Evolutionary conservation across 768 basidiomycete species (phyloP), one percentile per base, ranked within the genome.

Genomic region (Pleurotus giganteus): DNA sequence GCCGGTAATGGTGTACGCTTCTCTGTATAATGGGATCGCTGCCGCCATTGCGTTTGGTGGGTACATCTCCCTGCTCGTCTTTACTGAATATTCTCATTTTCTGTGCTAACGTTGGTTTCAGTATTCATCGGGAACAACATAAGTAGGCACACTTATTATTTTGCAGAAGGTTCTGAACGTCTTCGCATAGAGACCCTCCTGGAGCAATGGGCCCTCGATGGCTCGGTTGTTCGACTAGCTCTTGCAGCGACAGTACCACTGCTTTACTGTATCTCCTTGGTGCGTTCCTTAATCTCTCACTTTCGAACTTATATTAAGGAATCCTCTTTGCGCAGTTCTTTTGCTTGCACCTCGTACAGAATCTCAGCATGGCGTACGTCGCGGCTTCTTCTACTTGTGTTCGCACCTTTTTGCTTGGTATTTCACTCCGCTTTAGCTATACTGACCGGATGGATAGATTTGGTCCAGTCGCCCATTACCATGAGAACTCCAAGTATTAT

Each of bases 401-500:
- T 23, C 79, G 81, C 8, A 4, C n/a, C n/a, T n/a, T n/a, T n/a
- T 72, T 21, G 73, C 82, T 21, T 69, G 49, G n/a, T n/a, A n/a
- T n/a, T n/a, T n/a, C n/a, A n/a, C n/a, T n/a, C n/a, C n/a, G n/a
- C n/a, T n/a, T n/a, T n/a, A n/a, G n/a, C n/a, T n/a, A n/a, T n/a
- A n/a, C n/a, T n/a, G n/a, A n/a, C n/a, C n/a, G n/a, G n/a, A n/a
- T n/a, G n/a, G n/a, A n/a, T 69, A 49, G 83, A 66, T 64, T 92
- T 57, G 91, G 91, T 21, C 91, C 91, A 6, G 86, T 94, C 55
- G 83, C 89, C 70, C 68, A 93, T 59, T 89, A 81, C 64, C 84
- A 89, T 65, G 70, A 82, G 55, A 94, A 93, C 65, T 91, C 89
- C 0, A 84, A 80, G 37, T 94, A 88, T 68, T 94, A 90, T 69